These are phyloP conservation scores for Dacryopinax primogenitus DNA, from an alignment of 768 basidiomycete species.

Conservation along the genomic window DNA sequence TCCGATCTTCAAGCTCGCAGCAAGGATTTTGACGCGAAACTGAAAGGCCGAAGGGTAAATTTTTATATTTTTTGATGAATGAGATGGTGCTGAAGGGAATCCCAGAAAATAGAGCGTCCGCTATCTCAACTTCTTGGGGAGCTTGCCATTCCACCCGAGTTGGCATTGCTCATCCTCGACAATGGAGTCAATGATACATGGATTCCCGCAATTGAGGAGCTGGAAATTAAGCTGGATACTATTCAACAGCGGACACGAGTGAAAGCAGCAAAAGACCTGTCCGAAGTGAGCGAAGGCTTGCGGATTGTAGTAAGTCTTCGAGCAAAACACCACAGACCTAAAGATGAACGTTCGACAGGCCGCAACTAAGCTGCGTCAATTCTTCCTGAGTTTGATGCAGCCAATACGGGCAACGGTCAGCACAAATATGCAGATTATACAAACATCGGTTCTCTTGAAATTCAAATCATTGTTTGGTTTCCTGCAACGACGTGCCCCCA, in stretches of 20 bases:
- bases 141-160: constrained; percentile 66
- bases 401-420: constrained; percentile 73
- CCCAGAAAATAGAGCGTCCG: constrained; percentile 83
- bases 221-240: constrained; percentile 60
- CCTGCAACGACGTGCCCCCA: constrained; percentile 65
- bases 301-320: constrained; percentile 69
- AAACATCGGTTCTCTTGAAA: constrained; percentile 74
- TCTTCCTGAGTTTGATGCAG: constrained; percentile 71
- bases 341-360: constrained; percentile 38
- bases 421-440: constrained; percentile 86
- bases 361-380: constrained; percentile 72
- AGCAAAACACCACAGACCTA: background rate
- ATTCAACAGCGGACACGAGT: constrained; percentile 65
- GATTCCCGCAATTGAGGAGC: constrained; percentile 66
- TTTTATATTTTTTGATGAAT: too few relatives aligned
- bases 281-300: constrained; percentile 72
- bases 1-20: constrained; percentile 84
- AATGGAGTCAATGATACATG: constrained; percentile 78
- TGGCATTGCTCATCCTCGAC: constrained; percentile 69
- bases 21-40: constrained; percentile 74
- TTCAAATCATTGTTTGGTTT: constrained; percentile 73
- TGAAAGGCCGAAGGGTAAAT: constrained; percentile 72
- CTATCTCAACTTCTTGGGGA: constrained; percentile 67
- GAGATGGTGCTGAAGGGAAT: too few relatives aligned
- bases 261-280: constrained; percentile 72